phyloP scores from a whole-genome alignment of 805 yeast genomes.

The Yarrowia alimentaria region DNA sequence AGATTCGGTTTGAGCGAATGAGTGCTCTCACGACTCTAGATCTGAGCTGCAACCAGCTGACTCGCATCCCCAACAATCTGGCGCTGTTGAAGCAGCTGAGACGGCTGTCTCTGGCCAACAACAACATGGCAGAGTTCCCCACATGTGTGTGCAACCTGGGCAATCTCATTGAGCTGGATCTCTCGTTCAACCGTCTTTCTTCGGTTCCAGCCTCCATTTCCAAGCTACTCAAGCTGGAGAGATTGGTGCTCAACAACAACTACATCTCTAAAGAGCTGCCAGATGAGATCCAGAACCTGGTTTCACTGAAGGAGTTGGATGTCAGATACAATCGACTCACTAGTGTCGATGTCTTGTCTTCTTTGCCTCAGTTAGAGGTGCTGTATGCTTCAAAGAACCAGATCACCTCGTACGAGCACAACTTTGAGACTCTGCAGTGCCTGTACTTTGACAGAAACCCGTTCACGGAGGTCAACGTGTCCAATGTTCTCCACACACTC shows the following conservation, averaged over 20 bases:
- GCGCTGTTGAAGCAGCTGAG: slow-evolving; percentile 44
- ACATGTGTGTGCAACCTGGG: slow-evolving; percentile 57
- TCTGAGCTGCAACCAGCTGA: slow-evolving; percentile 73
- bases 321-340: slow-evolving; percentile 60
- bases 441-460: slow-evolving; percentile 82
- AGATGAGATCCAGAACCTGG: slow-evolving; percentile 50
- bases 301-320: slow-evolving; percentile 66
- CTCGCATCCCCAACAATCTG: slow-evolving; percentile 58
- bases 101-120: slow-evolving; percentile 72
- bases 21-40: slow-evolving; percentile 56
- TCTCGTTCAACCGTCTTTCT: slow-evolving; percentile 75
- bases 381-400: slow-evolving; percentile 71
- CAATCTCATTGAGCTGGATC: slow-evolving; percentile 63
- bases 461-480: slow-evolving; percentile 62
- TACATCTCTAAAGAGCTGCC: slow-evolving; percentile 58
- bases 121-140: slow-evolving; percentile 58
- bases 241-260: slow-evolving; percentile 74
- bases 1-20: slow-evolving; percentile 51
- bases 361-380: slow-evolving; percentile 64
- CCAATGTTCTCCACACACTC: slow-evolving; percentile 54
- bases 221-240: slow-evolving; percentile 58
- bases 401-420: slow-evolving; percentile 65
- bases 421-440: slow-evolving; percentile 60
- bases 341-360: slow-evolving; percentile 57
- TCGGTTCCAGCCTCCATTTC: slow-evolving; percentile 61